Conservation (phyloP, 306 rosid species). For the Trichosanthes truncata region DNA sequence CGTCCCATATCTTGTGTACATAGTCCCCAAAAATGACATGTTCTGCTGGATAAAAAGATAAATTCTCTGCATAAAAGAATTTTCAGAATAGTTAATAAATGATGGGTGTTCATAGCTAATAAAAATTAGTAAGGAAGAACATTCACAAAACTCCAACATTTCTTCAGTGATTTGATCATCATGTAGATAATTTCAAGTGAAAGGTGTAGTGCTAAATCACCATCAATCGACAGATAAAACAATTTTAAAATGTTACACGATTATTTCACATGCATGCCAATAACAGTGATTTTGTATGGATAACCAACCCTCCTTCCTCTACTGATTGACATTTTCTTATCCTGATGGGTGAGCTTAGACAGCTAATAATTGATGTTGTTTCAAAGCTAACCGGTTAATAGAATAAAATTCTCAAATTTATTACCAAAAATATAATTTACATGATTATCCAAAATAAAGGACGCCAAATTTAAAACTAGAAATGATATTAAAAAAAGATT, state of each 20-base stretch:
- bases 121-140: background rate
- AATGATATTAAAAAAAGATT: background rate
- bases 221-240: background rate
- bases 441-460: background rate
- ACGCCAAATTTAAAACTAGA: background rate
- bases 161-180: background rate
- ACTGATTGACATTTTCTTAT: background rate
- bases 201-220: background rate
- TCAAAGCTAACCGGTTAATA: background rate
- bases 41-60: conserved; percentile 59
- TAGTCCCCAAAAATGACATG: conserved; percentile 86
- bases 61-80: conserved; percentile 52
- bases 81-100: conserved; percentile 15
- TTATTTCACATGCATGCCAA: background rate
- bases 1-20: conserved; percentile 74
- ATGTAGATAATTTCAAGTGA: background rate
- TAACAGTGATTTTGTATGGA: background rate
- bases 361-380: background rate
- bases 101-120: background rate
- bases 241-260: background rate
- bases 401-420: conserved; percentile 3
- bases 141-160: background rate
- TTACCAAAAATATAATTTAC: background rate
- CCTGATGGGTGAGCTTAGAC: background rate
- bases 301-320: background rate